phyloP scores from a whole-genome alignment of 2,329 filamentous ascomycete species.

The Pyrenophora tritici-repentis region DNA sequence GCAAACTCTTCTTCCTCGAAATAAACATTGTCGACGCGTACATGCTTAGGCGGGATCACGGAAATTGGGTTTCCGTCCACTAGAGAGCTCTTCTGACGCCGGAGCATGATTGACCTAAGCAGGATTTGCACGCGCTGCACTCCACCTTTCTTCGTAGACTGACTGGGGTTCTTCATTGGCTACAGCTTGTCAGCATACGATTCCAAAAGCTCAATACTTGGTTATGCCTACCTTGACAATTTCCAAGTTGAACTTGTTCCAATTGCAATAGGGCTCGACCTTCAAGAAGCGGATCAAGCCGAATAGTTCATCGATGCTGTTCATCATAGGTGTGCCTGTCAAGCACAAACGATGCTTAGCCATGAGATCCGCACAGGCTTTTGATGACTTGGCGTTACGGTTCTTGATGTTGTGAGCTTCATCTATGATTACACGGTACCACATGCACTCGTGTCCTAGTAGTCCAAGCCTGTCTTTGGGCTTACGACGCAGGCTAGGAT shows the following conservation, averaged over 20 bases:
- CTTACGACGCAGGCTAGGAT: constrained; percentile 23
- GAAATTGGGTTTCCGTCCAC: constrained; percentile 82
- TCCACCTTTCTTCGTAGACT: constrained; percentile 49
- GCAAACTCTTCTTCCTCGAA: constrained; percentile 69
- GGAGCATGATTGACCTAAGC: constrained; percentile 79
- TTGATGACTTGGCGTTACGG: constrained; percentile 64
- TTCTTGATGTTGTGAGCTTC: constrained; percentile 86
- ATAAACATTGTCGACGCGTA: constrained; percentile 64
- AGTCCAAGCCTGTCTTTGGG: constrained; percentile 48
- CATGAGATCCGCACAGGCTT: constrained; percentile 63
- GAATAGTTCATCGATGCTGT: constrained; percentile 76
- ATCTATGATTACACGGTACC: constrained; percentile 71
- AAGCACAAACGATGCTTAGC: constrained; percentile 72
- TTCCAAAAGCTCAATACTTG: not conserved
- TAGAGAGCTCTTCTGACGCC: constrained; percentile 77
- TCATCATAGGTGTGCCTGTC: constrained; percentile 89
- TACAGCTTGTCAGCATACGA: constrained; percentile 2
- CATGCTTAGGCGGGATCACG: constrained; percentile 67
- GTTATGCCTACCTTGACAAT: constrained; percentile 50
- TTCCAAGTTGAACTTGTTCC: constrained; percentile 64
- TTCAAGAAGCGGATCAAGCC: constrained; percentile 77
- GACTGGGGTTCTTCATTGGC: constrained; percentile 50
- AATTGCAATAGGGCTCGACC: constrained; percentile 74
- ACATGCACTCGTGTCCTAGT: constrained; percentile 64
- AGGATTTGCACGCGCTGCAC: constrained; percentile 76